Percentiles rank a stretch among this genome's conserved stretches.
Evolutionary conservation across 2,329 filamentous ascomycete genomes (phyloP).

Genomic region (Didymella exigua): DNA sequence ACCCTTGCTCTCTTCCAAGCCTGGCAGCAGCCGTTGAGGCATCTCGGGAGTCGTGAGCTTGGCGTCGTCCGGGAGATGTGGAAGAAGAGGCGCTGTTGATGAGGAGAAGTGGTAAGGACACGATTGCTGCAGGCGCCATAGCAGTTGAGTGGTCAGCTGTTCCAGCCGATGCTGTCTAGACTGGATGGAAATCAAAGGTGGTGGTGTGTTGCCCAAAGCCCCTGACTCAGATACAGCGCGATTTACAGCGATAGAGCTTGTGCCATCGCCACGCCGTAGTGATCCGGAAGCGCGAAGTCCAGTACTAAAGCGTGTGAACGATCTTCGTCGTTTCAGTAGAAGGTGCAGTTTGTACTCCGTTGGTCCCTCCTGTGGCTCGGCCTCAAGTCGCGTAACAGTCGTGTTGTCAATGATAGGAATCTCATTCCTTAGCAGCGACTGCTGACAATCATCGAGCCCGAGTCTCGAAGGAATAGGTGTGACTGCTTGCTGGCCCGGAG

Average conservation of each 20-base stretch:
- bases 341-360: constrained; percentile 97
- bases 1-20: constrained; percentile 89
- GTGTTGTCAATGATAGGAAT: constrained; percentile 33
- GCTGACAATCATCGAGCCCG: constrained; percentile 9
- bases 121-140: constrained; percentile 95
- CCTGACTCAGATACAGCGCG: constrained; percentile 41
- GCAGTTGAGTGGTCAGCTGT: constrained; percentile 89
- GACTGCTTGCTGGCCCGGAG: constrained; percentile 25
- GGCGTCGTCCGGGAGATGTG: constrained; percentile 72
- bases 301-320: constrained; percentile 75
- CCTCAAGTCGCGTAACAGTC: constrained; percentile 73
- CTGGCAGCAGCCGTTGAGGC: constrained; percentile 65
- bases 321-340: constrained; percentile 76
- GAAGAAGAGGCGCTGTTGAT: constrained; percentile 74
- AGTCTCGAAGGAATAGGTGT: constrained; percentile 21
- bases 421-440: constrained; percentile 3
- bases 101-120: constrained; percentile 87
- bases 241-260: constrained; percentile 33
- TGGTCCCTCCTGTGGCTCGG: constrained; percentile 91
- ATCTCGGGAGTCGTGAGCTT: constrained; percentile 63
- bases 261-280: constrained; percentile 50
- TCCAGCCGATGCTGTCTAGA: constrained; percentile 83
- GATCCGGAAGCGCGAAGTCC: constrained; percentile 59
- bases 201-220: constrained; percentile 41
- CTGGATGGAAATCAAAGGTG: constrained; percentile 63